A percentile compares a stretch with the other conserved stretches of the same genome.
These are phyloP conservation scores for Eucalyptus sideroxylon DNA, from an alignment of 345 rosid species.

Conservation along the genomic window DNA sequence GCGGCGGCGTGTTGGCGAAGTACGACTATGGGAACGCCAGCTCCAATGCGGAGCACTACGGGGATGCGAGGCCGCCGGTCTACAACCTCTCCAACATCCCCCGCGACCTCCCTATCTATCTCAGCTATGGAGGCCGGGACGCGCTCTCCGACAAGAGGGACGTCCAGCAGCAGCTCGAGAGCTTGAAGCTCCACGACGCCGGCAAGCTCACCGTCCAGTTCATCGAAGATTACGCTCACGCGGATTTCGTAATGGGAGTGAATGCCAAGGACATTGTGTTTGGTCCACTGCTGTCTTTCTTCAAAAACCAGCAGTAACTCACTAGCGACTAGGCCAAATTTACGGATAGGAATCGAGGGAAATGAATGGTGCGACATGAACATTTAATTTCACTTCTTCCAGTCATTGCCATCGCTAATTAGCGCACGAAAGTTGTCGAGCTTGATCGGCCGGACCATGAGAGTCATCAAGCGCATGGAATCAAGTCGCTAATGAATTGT, in stretches of 20 bases:
- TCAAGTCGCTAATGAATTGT: neutral
- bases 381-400: neutral
- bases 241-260: constrained; percentile 81
- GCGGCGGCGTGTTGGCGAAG: constrained; percentile 47
- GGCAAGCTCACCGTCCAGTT: constrained; percentile 54
- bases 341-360: neutral
- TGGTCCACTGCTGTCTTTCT: constrained; percentile 41
- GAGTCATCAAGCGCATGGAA: neutral
- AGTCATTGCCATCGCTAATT: neutral
- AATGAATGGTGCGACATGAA: neutral
- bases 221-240: constrained; percentile 65
- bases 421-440: neutral
- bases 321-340: neutral
- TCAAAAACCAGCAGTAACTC: neutral
- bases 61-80: constrained; percentile 36
- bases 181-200: constrained; percentile 49
- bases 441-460: neutral
- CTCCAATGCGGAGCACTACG: constrained; percentile 44
- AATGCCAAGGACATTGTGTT: constrained; percentile 76
- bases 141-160: constrained; percentile 54
- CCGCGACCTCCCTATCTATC: constrained; percentile 44
- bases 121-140: constrained; percentile 75
- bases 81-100: constrained; percentile 84
- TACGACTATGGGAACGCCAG: constrained; percentile 53
- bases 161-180: constrained; percentile 42